Evolutionary conservation across 2,329 filamentous ascomycete genomes (phyloP), one percentile per base, ranked within the genome.

Genomic region (Sporothrix pseudoabietina): DNA sequence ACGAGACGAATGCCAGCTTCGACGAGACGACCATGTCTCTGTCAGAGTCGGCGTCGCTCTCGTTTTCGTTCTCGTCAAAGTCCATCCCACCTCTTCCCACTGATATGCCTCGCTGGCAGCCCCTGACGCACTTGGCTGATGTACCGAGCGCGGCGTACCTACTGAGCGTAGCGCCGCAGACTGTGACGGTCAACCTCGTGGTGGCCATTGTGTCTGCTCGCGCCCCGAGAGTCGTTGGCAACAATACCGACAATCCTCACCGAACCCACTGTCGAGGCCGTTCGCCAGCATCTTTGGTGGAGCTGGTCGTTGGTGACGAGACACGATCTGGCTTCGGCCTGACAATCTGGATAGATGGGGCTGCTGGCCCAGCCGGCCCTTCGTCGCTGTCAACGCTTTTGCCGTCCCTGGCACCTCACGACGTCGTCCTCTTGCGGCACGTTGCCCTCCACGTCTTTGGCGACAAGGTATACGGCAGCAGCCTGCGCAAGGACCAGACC

Each of bases 281-380:
- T 6, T 39, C 22, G 16, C 16, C 85, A 7, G 85, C 91, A 70
- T 87, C 92, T 6, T 85, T 97, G 3, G 83, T 95, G 55, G 94
- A 97, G 80, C 81, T 96, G 1, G 84, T 94, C 0, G 89, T 98
- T 0, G 94, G 92, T 5, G 95, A 98, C 80, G 92, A 97, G 70
- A 97, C 94, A 0, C 88, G 87, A 76, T 88, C 92, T 0, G 92
- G 91, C 2, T 97, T 98, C 81, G 89, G 87, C 39, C 85, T 98
- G 72, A 94, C 92, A 2, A 94, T 97, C 80, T 98, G 95, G 95
- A 83, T 97, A 1, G 66, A 72, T 19, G 65, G 16, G 3, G 54
- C 76, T 76, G 52, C 76, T 35, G 35, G 35, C 49, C 14, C 19
- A 22, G 39, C 68, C 1, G 22, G 71, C 3, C 76, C 83, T 77